Evolutionary conservation across 2,329 filamentous ascomycete species (phyloP).

Genomic region (Capronia americana): DNA sequence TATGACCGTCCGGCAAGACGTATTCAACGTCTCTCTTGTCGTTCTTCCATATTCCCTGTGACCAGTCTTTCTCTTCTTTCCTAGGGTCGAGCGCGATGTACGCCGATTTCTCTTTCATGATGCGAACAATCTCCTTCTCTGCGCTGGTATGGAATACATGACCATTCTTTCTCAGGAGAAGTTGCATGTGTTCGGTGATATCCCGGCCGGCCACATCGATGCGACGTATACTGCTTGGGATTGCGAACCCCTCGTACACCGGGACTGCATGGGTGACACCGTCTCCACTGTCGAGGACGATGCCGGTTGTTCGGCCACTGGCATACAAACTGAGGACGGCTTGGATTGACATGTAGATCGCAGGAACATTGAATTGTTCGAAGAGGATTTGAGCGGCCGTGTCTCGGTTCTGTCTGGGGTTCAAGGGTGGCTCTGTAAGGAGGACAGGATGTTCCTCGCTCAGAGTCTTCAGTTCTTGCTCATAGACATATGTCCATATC

Average conservation of each 20-base stretch:
- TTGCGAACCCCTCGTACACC: slow-evolving; percentile 96
- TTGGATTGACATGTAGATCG: slow-evolving; percentile 95
- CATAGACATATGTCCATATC: slow-evolving; percentile 98
- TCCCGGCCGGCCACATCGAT: slow-evolving; percentile 97
- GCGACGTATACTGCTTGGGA: slow-evolving; percentile 90
- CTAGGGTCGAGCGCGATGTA: slow-evolving; percentile 91
- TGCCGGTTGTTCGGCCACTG: slow-evolving; percentile 91
- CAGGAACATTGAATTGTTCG: slow-evolving; percentile 98
- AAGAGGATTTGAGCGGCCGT: slow-evolving; percentile 97
- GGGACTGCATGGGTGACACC: slow-evolving; percentile 97
- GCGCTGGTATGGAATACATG: slow-evolving; percentile 97
- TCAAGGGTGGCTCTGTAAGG: slow-evolving; percentile 92
- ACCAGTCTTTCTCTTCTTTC: slow-evolving; percentile 97
- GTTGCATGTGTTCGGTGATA: slow-evolving; percentile 94
- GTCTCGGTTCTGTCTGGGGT: slow-evolving; percentile 93
- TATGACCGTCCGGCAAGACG: slow-evolving; percentile 87
- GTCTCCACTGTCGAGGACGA: slow-evolving; percentile 93
- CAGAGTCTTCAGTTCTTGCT: slow-evolving; percentile 91
- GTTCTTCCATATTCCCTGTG: slow-evolving; percentile 68
- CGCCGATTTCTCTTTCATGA: slow-evolving; percentile 93
- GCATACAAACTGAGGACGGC: slow-evolving; percentile 95
- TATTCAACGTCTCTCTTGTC: slow-evolving; percentile 86
- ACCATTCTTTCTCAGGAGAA: slow-evolving; percentile 86
- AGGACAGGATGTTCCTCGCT: slow-evolving; percentile 99
- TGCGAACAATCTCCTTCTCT: slow-evolving; percentile 97